Percentiles rank a stretch among this genome's conserved stretches.
Conservation (phyloP, 2,329 filamentous ascomycete genomes). For the Tolypocladium album region DNA sequence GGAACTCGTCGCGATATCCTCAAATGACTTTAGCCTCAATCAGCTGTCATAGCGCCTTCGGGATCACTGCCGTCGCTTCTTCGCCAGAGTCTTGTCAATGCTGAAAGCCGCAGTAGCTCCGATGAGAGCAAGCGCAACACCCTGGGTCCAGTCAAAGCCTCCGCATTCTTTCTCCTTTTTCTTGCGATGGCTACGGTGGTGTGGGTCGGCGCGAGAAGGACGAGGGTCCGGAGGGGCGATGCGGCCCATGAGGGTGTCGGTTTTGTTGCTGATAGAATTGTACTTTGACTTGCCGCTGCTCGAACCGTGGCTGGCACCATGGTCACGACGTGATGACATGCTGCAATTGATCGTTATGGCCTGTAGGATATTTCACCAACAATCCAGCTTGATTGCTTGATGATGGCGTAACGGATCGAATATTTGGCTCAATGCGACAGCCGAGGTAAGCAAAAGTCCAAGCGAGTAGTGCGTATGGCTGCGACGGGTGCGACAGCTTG, state of each 20-base stretch:
- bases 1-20: not conserved
- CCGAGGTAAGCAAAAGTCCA: not conserved
- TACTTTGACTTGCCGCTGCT: not conserved
- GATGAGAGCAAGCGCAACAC: slow-evolving; percentile 3
- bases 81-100: slow-evolving; percentile 2
- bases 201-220: slow-evolving; percentile 1
- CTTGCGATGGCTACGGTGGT: not conserved
- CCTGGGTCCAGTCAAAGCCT: slow-evolving; percentile 5
- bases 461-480: not conserved
- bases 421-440: not conserved
- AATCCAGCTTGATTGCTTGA: not conserved
- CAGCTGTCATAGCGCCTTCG: not conserved
- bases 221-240: not conserved
- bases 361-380: not conserved
- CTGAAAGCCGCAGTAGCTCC: slow-evolving; percentile 5
- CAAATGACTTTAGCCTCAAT: not conserved
- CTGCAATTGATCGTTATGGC: not conserved
- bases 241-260: not conserved
- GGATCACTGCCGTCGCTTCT: slow-evolving; percentile 1
- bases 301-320: not conserved
- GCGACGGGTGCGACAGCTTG: not conserved
- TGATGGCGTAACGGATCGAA: not conserved
- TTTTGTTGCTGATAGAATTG: not conserved
- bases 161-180: slow-evolving; percentile 3
- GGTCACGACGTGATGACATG: not conserved